Base-by-base conservation (phyloP, 2,329 filamentous ascomycete genomes). In the Eurotiales sp. region DNA sequence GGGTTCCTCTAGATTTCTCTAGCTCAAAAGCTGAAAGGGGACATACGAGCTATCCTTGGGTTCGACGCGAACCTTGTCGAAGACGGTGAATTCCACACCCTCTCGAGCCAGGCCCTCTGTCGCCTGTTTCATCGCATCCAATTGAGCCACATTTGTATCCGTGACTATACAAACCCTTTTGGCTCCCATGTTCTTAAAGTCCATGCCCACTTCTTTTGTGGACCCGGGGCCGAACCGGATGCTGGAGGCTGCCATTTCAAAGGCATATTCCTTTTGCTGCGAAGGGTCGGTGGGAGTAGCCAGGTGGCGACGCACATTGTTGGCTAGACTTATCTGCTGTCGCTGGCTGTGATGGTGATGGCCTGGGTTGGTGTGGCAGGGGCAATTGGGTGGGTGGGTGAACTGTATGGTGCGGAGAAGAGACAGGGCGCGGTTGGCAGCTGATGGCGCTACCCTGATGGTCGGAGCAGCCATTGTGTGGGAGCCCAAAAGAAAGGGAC, bases 141-240 rank as follows among this genome's bases (percentile, higher is more conserved):
- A 75, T 69, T 87, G 85, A 62, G 83, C 76, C 14, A 99, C 90
- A 22, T 84, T 95, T 47, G 75, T 71, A 66, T 99, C 93, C 14
- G 93, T 99, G 14, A 99, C 90, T 4, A 99, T 88, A 66, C 89
- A 88, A 52, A 99, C 92, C 40, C 84, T 85, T 75, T 89, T 87
- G 6, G 87, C 85, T 12, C 88, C 87, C 77, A 99, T 80, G 67
- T 99, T 97, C 72, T 84, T 86, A 60, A 97, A 85, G 71, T 99
- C 93, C 93, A 97, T 97, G 58, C 93, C 93, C 17, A 99, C 90
- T 71, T 99, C 93, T 70, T 90, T 89, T 21, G 93, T 99, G 51
- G 87, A 88, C 5, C 93, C 93, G 0, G 90, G 89, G 0, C 93
- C 93, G 62, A 97, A 99, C 11, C 93, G 84, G 64, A 99, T 96